Base-by-base conservation (phyloP, 345 rosid species). In the Salix udensis region DNA sequence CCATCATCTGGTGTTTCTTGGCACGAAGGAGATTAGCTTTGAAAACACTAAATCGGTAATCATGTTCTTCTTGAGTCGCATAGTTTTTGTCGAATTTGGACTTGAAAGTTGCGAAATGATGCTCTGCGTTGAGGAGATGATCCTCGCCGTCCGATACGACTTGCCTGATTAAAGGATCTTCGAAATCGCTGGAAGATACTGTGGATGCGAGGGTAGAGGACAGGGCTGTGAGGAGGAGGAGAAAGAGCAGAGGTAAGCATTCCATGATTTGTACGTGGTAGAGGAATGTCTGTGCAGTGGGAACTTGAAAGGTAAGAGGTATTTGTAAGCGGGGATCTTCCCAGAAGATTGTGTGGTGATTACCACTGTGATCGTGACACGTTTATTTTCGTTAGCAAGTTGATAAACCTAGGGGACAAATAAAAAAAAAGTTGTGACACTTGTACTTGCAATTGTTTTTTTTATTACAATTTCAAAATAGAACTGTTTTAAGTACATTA, bases 1-100 rank as follows among this genome's bases (percentile, higher is more conserved):
- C 99, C 46, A 95, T 42, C 81, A 53, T 76, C 91, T 95, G 99
- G 73, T 91, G 91, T 80, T 88, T 87, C 81, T 70, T 78, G 21
- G 99, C 98, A 19, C 91, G 85, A 68, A 89, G 79, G 58, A 91
- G 79, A 77, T 95, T 95, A 31, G 81, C 76, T 78, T 84, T 83
- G 69, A 95, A 95, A 2, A 93, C 84, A 16, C 76, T 67, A 74
- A 91, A 87, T 64, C 98, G 74, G 82, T 84, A 79, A 18, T 91
- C 92, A 74, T 95, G 98, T 87, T 95, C 97, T 80, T 84, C 89
- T 66, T 46, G 80, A 12, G 81, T 60, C n/a, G 75, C 78, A 28
- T 81, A 81, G 24, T 30, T 60, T 26, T 81, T 81, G 64, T 74
- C 75, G 21, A 77, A 81, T 53, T 64, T 69, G 24, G 78, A 37